These are phyloP conservation scores for Cutaneotrichosporon curvatum DNA, from an alignment of 1,284 basidiomycete species.

Conservation along the genomic window DNA sequence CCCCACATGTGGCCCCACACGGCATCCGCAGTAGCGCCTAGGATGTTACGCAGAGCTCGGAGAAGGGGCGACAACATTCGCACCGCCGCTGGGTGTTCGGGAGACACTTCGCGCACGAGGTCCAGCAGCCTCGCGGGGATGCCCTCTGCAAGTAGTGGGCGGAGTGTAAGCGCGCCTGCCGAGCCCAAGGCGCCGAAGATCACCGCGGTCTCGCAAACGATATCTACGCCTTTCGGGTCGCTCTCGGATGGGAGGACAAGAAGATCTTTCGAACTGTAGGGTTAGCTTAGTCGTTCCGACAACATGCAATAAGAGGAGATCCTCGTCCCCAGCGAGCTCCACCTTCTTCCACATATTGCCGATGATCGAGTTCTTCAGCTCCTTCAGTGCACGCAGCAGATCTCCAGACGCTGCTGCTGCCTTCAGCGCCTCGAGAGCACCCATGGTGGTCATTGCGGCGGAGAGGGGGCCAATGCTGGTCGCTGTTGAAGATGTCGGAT, in stretches of 20 bases:
- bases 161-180: conserved; percentile 35
- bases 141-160: conserved; percentile 24
- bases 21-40: conserved; percentile 37
- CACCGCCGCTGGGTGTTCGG: conserved; percentile 2
- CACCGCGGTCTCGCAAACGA: conserved; percentile 39
- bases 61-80: conserved; percentile 27
- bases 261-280: conserved; percentile 17
- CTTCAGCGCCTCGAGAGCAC: conserved; percentile 10
- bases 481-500: too few species aligned
- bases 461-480: too few species aligned
- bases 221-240: conserved; percentile 14
- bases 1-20: conserved; percentile 44
- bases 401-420: conserved; percentile 8
- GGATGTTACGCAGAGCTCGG: conserved; percentile 36
- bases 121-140: conserved; percentile 25
- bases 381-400: conserved; percentile 33
- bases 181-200: conserved; percentile 44
- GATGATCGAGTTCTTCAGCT: conserved; percentile 45
- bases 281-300: background rate
- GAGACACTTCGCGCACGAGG: conserved; percentile 19
- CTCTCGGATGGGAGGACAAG: conserved; percentile 10
- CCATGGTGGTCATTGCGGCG: conserved; percentile 11
- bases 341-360: conserved; percentile 46
- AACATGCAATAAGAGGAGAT: conserved; percentile 31
- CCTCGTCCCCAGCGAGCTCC: conserved; percentile 35